A percentile compares a stretch with the other conserved stretches of the same genome.
Evolutionary conservation across 2,329 filamentous ascomycete species (phyloP).

Genomic region (Diaporthe caulivora): DNA sequence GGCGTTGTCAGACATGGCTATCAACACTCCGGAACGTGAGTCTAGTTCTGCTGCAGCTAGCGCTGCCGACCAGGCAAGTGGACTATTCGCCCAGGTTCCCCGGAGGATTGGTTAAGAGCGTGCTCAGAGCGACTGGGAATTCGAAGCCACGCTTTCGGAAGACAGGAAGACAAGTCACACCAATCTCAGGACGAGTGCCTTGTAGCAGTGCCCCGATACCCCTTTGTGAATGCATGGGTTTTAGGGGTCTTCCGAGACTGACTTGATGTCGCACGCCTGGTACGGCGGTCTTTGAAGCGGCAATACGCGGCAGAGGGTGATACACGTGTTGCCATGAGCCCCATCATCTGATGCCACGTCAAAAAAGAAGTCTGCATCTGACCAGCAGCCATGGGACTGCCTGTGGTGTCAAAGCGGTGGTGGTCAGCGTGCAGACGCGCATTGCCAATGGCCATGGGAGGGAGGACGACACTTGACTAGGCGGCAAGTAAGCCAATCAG

Average conservation of each 20-base stretch:
- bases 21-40: background rate
- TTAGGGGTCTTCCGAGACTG: background rate
- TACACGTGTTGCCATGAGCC: conserved; percentile 19
- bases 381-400: conserved; percentile 22
- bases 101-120: background rate
- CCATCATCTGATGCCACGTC: conserved; percentile 28
- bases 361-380: conserved; percentile 28
- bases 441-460: conserved; percentile 6
- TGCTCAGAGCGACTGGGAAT: background rate
- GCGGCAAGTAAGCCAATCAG: conserved; percentile 22
- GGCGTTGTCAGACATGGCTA: background rate
- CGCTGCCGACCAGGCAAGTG: conserved; percentile 1
- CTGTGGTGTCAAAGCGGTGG: conserved; percentile 26
- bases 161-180: background rate
- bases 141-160: background rate
- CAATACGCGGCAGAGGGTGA: conserved; percentile 21
- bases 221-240: background rate
- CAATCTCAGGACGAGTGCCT: background rate
- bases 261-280: background rate
- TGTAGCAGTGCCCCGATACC: background rate
- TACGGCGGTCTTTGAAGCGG: background rate
- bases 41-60: conserved; percentile 3
- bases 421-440: conserved; percentile 29
- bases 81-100: background rate
- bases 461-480: conserved; percentile 12